Conservation (phyloP, 495 filamentous ascomycete genomes). For the Podospora conica region DNA sequence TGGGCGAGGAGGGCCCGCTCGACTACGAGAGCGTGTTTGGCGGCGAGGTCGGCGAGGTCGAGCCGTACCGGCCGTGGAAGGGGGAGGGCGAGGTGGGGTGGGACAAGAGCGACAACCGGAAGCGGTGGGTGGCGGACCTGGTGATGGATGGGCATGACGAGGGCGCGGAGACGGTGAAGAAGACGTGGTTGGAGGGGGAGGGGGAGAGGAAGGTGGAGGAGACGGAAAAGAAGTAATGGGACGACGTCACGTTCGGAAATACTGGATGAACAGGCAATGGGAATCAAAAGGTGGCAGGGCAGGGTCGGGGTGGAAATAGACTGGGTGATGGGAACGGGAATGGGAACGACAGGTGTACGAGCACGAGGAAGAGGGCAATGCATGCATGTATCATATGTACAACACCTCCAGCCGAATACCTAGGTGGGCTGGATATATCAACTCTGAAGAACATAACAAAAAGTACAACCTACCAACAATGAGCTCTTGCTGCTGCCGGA, state of each 20-base stretch:
- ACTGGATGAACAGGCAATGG: neutral
- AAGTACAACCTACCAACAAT: no score
- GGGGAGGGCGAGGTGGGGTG: neutral
- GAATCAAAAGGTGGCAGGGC: neutral
- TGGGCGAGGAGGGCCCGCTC: constrained; percentile 21
- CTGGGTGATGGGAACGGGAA: neutral
- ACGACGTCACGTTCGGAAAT: neutral
- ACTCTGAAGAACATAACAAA: neutral
- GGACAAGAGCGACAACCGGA: neutral
- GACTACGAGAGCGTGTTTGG: constrained; percentile 28
- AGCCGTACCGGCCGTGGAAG: neutral
- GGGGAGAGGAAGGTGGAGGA: neutral
- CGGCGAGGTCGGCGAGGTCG: neutral
- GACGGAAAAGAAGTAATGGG: neutral
- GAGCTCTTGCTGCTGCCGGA: no score
- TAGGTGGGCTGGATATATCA: neutral
- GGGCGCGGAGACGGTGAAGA: neutral
- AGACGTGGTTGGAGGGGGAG: no score
- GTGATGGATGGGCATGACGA: neutral
- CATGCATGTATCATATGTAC: neutral
- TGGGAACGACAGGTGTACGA: neutral
- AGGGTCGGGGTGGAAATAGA: neutral
- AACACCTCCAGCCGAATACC: neutral
- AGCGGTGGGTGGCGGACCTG: neutral
- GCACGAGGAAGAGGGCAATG: neutral